These are phyloP conservation scores for Xylariales sp. DNA, from an alignment of 2,329 filamentous ascomycete species.

Conservation along the genomic window DNA sequence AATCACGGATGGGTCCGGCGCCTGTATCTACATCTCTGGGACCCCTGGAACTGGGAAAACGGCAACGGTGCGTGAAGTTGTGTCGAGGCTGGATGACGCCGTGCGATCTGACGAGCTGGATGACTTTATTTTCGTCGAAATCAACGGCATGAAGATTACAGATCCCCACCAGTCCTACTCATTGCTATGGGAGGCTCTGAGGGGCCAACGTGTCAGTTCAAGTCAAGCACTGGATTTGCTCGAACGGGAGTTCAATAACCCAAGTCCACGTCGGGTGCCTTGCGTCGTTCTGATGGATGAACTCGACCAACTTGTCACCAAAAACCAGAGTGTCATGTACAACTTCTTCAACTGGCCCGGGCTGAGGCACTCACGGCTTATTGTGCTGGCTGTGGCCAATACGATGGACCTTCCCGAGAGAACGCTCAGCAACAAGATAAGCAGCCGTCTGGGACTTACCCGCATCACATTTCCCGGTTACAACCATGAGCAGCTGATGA, in stretches of 20 bases:
- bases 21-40: constrained; percentile 99
- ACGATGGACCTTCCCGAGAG: constrained; percentile 98
- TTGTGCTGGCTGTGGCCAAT: constrained; percentile 95
- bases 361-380: constrained; percentile 82
- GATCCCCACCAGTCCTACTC: constrained; percentile 96
- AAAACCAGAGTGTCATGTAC: constrained; percentile 99
- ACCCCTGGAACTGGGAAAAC: constrained; percentile 97
- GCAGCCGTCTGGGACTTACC: constrained; percentile 81
- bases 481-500: constrained; percentile 94
- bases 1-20: constrained; percentile 87
- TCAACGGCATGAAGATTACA: constrained; percentile 99
- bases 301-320: constrained; percentile 93
- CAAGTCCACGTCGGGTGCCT: constrained; percentile 83
- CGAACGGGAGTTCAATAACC: constrained; percentile 87
- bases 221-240: constrained; percentile 86
- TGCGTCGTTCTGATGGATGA: constrained; percentile 99
- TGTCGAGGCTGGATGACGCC: constrained; percentile 80
- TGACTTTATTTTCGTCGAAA: constrained; percentile 98
- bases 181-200: constrained; percentile 91
- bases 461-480: constrained; percentile 97
- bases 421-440: constrained; percentile 97
- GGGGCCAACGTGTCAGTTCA: constrained; percentile 87
- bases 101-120: constrained; percentile 89
- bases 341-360: constrained; percentile 99
- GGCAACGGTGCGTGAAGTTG: constrained; percentile 92